Base-by-base conservation (phyloP, 78 protist genomes). In the Dictyostelium capitatum region DNA sequence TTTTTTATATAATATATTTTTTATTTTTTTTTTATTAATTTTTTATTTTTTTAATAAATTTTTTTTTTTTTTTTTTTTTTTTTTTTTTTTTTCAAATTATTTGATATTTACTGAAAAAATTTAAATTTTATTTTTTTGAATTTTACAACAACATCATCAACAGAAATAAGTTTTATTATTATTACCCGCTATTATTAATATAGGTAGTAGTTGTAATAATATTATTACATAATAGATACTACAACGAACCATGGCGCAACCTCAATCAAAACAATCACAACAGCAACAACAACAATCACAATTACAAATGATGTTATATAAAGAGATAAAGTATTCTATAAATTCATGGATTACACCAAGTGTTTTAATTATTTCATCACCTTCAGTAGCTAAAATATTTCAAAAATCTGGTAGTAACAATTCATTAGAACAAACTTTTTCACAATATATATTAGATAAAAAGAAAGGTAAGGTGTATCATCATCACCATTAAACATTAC, bases 301-400 rank as follows among this genome's bases (percentile, higher is more conserved):
- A 82, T 46, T 54, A n/a, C 72, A 74, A 50, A 43, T 46, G 53
- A 54, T 56, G 67, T 37, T 47, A 74, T 56, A 64, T 37, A 80
- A 77, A 51, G 93, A 87, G 47, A 37, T 87, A 25, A 87, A 80
- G 77, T 32, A 41, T 7, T 77, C 93, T 3, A 59, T 87, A 11
- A 54, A 77, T 20, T 56, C 93, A 32, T 87, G 93, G 93, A 80
- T 65, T 12, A 48, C 93, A 50, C 93, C 93, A 17, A 75, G 72
- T 9, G 93, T 87, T 6, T 62, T 87, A 23, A 67, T 87, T 50
- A 77, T 87, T 6, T 75, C 85, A 10, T 87, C 93, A 65, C 93
- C 93, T 9, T 32, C 83, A 17, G 93, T 77, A 9, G 19, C 50
- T 0, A 87, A 87, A 65, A 28, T 65, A 23, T 87, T 87, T 51